phyloP scores from a whole-genome alignment of 371 early-diverging fungal genomes.

The Rhizopus delemar region DNA sequence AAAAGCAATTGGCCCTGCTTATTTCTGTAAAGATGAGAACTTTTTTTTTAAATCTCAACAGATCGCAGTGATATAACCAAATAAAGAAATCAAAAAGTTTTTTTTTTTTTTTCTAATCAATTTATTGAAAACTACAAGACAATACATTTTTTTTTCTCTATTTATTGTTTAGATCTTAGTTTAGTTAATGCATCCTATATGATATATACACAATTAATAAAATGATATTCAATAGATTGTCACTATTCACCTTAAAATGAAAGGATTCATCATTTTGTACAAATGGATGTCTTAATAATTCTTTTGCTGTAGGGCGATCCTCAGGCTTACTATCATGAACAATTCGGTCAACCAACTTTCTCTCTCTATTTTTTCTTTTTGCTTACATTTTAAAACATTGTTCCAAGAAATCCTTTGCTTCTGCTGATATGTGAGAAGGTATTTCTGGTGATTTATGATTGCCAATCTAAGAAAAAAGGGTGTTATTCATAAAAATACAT shows the following conservation, averaged over 20 bases:
- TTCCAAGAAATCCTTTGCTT: constrained; percentile 73
- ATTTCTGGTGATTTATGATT: constrained; percentile 72
- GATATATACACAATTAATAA: background rate
- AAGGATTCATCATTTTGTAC: constrained; percentile 42
- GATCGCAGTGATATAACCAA: no score
- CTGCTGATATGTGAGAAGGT: constrained; percentile 63
- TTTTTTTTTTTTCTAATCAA: no score
- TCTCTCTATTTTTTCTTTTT: background rate
- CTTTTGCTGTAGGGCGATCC: constrained; percentile 59
- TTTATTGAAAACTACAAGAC: no score
- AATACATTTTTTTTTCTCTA: no score
- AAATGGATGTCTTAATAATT: constrained; percentile 58
- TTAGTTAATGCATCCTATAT: background rate
- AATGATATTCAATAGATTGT: background rate
- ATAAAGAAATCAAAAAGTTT: no score
- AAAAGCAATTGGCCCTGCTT: background rate
- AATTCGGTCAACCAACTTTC: background rate
- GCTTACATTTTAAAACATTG: constrained; percentile 65
- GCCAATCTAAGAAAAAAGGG: constrained; percentile 60
- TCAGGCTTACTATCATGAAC: constrained; percentile 50
- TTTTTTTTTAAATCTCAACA: background rate
- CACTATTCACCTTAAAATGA: constrained; percentile 41
- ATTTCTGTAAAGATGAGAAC: background rate
- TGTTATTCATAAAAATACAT: background rate
- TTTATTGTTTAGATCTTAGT: background rate